A percentile compares a stretch with the other conserved stretches of the same genome.
Evolutionary conservation across 345 rosid genomes (phyloP).

Genomic region (Eucalyptus sp.): DNA sequence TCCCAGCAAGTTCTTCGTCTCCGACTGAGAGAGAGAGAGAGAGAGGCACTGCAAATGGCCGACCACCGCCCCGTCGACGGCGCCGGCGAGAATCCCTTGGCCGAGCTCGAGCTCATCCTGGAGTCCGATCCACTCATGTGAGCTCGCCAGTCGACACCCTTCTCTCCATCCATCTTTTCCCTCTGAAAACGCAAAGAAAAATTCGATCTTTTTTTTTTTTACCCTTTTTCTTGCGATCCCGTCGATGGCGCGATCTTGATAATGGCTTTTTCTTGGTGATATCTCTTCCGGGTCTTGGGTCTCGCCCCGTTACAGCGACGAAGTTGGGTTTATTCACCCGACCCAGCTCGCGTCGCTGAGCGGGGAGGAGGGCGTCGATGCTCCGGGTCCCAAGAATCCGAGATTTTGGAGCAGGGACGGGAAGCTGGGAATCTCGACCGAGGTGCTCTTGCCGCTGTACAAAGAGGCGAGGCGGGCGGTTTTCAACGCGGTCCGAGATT

Average conservation of each 20-base stretch:
- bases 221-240: not conserved
- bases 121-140: constrained; percentile 76
- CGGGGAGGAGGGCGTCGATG: constrained; percentile 18
- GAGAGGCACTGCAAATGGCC: not conserved
- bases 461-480: constrained; percentile 47
- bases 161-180: not conserved
- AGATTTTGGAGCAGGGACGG: constrained; percentile 63
- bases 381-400: not conserved
- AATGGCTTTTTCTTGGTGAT: not conserved
- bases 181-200: not conserved
- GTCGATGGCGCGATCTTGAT: not conserved
- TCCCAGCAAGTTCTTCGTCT: not conserved
- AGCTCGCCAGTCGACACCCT: not conserved
- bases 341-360: constrained; percentile 54
- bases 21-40: not conserved
- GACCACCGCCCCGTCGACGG: constrained; percentile 5
- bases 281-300: not conserved
- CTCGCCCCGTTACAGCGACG: constrained; percentile 35
- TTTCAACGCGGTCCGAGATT: constrained; percentile 21
- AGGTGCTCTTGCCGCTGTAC: constrained; percentile 46
- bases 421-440: constrained; percentile 70
- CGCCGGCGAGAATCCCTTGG: constrained; percentile 20
- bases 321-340: constrained; percentile 82
- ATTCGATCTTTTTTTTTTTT: not conserved
- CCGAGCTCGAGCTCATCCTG: constrained; percentile 42